Conservation (phyloP, 345 rosid species). For the Fremontodendron californicum region DNA sequence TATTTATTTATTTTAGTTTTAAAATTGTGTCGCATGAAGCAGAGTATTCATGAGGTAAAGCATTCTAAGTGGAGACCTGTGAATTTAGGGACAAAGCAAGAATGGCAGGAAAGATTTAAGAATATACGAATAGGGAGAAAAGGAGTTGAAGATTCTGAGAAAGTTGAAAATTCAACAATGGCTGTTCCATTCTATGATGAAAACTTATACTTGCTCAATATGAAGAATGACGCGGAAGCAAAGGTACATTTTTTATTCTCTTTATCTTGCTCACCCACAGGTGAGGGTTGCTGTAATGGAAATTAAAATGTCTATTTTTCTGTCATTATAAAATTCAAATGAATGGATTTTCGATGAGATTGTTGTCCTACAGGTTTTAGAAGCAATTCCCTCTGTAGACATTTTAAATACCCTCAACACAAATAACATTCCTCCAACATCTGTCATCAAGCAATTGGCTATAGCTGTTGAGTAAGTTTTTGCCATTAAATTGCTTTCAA, state of each 20-base stretch:
- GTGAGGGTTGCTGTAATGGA: background rate
- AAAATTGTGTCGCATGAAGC: conserved; percentile 10
- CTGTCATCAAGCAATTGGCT: conserved; percentile 77
- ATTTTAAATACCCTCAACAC: conserved; percentile 47
- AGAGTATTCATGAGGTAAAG: conserved; percentile 58
- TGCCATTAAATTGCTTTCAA: background rate
- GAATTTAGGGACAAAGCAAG: conserved; percentile 56
- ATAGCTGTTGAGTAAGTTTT: conserved; percentile 73
- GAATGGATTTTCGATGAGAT: background rate
- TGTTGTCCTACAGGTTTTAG: conserved; percentile 43
- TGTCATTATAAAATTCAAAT: background rate
- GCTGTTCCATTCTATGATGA: conserved; percentile 66
- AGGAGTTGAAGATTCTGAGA: conserved; percentile 57
- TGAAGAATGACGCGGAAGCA: conserved; percentile 68
- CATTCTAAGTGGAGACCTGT: conserved; percentile 58
- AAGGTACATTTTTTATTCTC: conserved; percentile 41
- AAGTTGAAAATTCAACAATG: conserved; percentile 57
- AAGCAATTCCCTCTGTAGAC: conserved; percentile 48
- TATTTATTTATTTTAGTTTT: background rate
- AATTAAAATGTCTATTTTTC: background rate
- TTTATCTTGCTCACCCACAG: background rate
- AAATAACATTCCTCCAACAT: conserved; percentile 63
- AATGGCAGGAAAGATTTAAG: conserved; percentile 81
- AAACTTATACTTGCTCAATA: conserved; percentile 51
- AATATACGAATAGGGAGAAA: conserved; percentile 64